These are phyloP conservation scores for Cordia subcordata DNA, from an alignment of 257 asterid species.

Conservation along the genomic window DNA sequence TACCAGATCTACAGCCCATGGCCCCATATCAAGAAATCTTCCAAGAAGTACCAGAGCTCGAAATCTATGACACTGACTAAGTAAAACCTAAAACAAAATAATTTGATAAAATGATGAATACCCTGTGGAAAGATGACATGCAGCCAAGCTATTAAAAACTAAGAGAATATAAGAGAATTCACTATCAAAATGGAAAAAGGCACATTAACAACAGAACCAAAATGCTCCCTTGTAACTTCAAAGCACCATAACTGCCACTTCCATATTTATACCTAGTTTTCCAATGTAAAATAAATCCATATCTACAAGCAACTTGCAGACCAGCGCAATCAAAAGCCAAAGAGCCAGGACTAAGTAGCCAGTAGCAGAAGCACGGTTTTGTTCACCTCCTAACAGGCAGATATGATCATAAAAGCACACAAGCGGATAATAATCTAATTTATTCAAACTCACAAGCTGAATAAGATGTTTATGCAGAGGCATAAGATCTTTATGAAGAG, in stretches of 20 bases:
- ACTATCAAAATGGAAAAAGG: too few relatives aligned
- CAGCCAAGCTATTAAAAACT: background rate
- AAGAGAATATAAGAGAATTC: background rate
- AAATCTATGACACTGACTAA: slow-evolving; percentile 83
- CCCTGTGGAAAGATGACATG: background rate
- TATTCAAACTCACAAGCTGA: background rate
- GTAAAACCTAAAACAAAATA: slow-evolving; percentile 58
- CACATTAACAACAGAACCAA: too few relatives aligned
- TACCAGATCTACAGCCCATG: slow-evolving; percentile 94
- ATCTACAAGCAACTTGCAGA: too few relatives aligned
- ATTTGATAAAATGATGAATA: background rate
- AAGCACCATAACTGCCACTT: too few relatives aligned
- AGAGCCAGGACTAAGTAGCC: too few relatives aligned
- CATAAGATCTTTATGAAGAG: background rate
- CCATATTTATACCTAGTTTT: too few relatives aligned
- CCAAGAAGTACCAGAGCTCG: slow-evolving; percentile 90
- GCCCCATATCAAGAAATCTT: slow-evolving; percentile 89
- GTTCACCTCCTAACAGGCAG: too few relatives aligned
- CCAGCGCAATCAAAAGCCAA: too few relatives aligned
- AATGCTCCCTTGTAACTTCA: too few relatives aligned
- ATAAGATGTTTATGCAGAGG: background rate
- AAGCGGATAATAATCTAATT: background rate
- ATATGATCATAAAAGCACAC: too few relatives aligned
- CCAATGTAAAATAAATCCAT: too few relatives aligned
- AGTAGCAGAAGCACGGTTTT: too few relatives aligned